Conservation (phyloP, 2,329 filamentous ascomycete species). For the Mycosphaerella sp. region DNA sequence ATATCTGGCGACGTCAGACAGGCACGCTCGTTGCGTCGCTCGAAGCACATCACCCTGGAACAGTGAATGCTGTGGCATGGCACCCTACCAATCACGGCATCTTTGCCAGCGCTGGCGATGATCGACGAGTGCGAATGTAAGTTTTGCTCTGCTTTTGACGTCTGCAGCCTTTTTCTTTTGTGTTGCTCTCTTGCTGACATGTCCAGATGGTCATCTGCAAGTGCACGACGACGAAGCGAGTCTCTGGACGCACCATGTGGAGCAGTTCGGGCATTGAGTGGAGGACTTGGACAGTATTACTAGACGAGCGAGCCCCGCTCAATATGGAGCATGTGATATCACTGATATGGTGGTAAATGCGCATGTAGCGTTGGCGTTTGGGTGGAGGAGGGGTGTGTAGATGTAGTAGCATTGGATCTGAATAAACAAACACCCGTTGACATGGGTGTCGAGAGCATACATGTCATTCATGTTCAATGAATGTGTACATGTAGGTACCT, state of each 20-base stretch:
- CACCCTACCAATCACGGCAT: conserved; percentile 75
- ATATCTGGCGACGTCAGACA: conserved; percentile 86
- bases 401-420: conserved; percentile 4
- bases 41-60: conserved; percentile 64
- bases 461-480: neutral
- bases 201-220: conserved; percentile 17
- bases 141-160: conserved; percentile 28
- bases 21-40: conserved; percentile 70
- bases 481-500: neutral
- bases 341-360: neutral
- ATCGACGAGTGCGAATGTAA: conserved; percentile 77
- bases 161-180: too few species aligned
- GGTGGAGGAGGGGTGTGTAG: neutral
- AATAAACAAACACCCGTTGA: neutral
- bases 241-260: conserved; percentile 5
- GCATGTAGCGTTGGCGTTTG: conserved; percentile 6
- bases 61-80: conserved; percentile 85
- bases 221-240: conserved; percentile 9
- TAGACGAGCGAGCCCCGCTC: conserved; percentile 4
- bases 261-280: conserved; percentile 5
- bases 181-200: conserved; percentile 5
- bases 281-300: conserved; percentile 6
- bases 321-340: neutral
- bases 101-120: conserved; percentile 88
- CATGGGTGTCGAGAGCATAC: conserved; percentile 1